A percentile compares a stretch with the other conserved stretches of the same genome.
These are phyloP conservation scores for Solanum sparsipilum DNA, from an alignment of 257 asterid species.

Conservation along the genomic window DNA sequence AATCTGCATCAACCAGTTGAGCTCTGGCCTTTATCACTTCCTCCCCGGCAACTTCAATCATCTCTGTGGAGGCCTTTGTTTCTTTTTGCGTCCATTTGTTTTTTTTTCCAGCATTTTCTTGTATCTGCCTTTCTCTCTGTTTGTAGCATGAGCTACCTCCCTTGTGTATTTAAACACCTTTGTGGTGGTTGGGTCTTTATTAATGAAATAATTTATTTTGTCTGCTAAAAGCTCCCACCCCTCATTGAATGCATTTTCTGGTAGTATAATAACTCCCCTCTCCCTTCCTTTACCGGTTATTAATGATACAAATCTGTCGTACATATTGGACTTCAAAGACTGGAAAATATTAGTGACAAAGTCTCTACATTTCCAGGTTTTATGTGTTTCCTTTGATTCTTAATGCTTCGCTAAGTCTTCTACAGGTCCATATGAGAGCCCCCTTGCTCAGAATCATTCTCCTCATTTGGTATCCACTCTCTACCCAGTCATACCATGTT, in stretches of 20 bases:
- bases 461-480: neutral
- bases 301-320: neutral
- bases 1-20: neutral
- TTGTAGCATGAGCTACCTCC: neutral
- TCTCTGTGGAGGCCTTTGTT: neutral
- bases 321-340: neutral
- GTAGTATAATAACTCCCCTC: neutral
- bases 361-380: neutral
- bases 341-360: neutral
- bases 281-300: neutral
- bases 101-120: neutral
- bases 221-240: neutral
- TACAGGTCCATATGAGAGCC: neutral
- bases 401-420: neutral
- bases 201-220: neutral
- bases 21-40: neutral
- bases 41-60: neutral
- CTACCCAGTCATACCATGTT: neutral
- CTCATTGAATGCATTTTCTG: neutral
- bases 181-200: neutral
- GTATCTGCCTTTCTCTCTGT: neutral
- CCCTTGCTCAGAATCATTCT: neutral
- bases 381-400: neutral
- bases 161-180: neutral
- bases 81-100: neutral